Base-by-base conservation (phyloP, 306 rosid genomes). In the Citrullus mucosospermus region DNA sequence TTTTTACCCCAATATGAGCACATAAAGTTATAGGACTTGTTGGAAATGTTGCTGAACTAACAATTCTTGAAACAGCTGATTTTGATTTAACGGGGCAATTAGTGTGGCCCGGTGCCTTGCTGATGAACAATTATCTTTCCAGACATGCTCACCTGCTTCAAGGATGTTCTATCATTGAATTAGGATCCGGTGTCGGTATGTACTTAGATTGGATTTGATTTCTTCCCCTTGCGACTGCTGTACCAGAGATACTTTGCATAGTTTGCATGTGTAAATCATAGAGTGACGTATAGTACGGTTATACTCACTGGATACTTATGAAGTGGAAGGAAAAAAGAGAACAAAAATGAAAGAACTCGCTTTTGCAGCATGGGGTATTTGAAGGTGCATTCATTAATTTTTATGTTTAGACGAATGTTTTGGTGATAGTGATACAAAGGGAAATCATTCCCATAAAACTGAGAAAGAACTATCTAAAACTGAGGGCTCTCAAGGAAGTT, bases 61-160 rank as follows among this genome's bases (percentile, higher is more conserved):
- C 17, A 6, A 54, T 81, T 78, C 65, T 85, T 53, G 85, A 43
- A 83, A 85, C 90, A 92, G 98, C 97, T 81, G 98, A 93, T 86
- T 93, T 90, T 86, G 98, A 93, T 88, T 84, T 92, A 85, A 93
- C 98, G 13, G 98, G 98, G 74, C 97, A 93, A 63, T 72, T 93
- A 89, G 98, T 93, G 8, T 93, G 98, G 98, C 98, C 98, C 10
- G 98, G 98, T 75, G 98, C 98, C 76, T 88, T 90, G 89, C 82
- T 93, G 77, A 34, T 93, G 81, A 93, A 93, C 81, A 93, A 91
- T 83, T 92, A 87, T 86, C 89, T 93, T 61, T 90, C 97, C 51
- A 82, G 87, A 75, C 87, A 90, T 81, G 83, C 80, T 48, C 88
- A 88, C 46, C 57, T 92, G 76, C 90, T 92, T 58, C 86, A 70